Base-by-base conservation (phyloP, 2,329 filamentous ascomycete genomes). In the Colletotrichum magnum region DNA sequence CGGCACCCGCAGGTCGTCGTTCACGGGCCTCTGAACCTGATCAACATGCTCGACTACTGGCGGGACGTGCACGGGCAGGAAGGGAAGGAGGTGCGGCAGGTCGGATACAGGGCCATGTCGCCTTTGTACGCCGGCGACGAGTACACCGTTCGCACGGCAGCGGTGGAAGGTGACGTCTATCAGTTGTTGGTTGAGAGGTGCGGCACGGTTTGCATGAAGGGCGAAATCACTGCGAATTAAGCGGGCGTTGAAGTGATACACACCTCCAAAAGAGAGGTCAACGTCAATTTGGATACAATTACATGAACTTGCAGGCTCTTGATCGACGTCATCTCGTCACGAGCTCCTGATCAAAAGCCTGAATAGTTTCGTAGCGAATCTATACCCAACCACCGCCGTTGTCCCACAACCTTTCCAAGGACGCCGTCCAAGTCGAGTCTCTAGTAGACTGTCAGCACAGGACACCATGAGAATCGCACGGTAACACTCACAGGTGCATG, bases 21-120 rank as follows among this genome's bases (percentile, higher is more conserved):
- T 36, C 94, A 97, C 74, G 94, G 94, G 0, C 94, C 94, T 1
- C 81, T 97, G 70, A 93, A 92, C 41, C 84, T 95, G 26, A 91
- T 93, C 12, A 86, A 92, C 47, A 88, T 97, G 75, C 80, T 95
- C 16, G 89, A 93, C 61, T 84, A 95, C 62, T 89, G 89, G 81
- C 79, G 84, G n/a, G 87, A 92, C 72, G 73, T 89, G 0, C 77
- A 82, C 24, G 77, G 77, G 1, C 41, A 32, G 18, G n/a, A 54
- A 4, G 70, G 32, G 4, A 57, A 28, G 16, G 53, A 59, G n/a
- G 56, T 66, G 2, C 56, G 77, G 72, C 72, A 82, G 75, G 71
- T 95, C 41, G 85, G 86, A 15, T 96, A 95, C 75, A 85, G 88
- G 48, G 94, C 94, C 64, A 76, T 93, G 60, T 84, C 90, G 0